Percentiles rank a stretch among this genome's conserved stretches.
Evolutionary conservation across 2,329 filamentous ascomycete genomes (phyloP).

Genomic region (Truncatella angustata): DNA sequence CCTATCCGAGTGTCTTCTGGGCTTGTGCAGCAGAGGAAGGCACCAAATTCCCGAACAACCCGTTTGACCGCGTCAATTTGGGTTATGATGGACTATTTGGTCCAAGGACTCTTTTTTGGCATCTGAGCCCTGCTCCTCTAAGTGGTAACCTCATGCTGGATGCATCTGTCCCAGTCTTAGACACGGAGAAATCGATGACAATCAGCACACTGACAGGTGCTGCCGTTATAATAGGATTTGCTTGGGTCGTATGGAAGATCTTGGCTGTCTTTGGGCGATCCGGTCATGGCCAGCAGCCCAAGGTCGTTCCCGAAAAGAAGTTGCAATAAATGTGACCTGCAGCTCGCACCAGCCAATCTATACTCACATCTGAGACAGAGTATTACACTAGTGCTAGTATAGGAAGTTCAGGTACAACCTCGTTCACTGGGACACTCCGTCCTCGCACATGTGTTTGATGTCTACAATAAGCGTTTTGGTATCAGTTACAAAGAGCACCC

Average conservation of each 20-base stretch:
- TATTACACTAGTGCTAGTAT: too few species aligned
- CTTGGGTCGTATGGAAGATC: conserved; percentile 68
- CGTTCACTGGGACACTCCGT: too few species aligned
- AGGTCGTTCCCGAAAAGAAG: conserved; percentile 19
- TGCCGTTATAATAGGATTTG: conserved; percentile 61
- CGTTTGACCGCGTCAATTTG: conserved; percentile 82
- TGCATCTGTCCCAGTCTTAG: conserved; percentile 65
- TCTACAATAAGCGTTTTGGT: too few species aligned
- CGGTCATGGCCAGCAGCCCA: conserved; percentile 26
- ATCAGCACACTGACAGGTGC: conserved; percentile 55
- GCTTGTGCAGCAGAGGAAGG: conserved; percentile 70
- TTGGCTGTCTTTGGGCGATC: conserved; percentile 33
- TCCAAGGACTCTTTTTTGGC: conserved; percentile 78
- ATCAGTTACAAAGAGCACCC: too few species aligned
- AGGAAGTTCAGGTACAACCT: too few species aligned
- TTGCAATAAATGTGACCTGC: conserved; percentile 18
- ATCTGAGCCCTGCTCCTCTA: conserved; percentile 56
- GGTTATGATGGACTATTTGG: conserved; percentile 83
- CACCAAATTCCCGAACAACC: conserved; percentile 69
- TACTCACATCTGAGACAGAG: neutral
- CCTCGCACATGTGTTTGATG: too few species aligned
- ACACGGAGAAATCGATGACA: conserved; percentile 46
- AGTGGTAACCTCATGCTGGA: conserved; percentile 45
- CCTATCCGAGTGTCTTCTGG: conserved; percentile 88
- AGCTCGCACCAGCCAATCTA: neutral